phyloP scores from a whole-genome alignment of 2,329 filamentous ascomycete genomes.

The Ophiocordyceps australis region DNA sequence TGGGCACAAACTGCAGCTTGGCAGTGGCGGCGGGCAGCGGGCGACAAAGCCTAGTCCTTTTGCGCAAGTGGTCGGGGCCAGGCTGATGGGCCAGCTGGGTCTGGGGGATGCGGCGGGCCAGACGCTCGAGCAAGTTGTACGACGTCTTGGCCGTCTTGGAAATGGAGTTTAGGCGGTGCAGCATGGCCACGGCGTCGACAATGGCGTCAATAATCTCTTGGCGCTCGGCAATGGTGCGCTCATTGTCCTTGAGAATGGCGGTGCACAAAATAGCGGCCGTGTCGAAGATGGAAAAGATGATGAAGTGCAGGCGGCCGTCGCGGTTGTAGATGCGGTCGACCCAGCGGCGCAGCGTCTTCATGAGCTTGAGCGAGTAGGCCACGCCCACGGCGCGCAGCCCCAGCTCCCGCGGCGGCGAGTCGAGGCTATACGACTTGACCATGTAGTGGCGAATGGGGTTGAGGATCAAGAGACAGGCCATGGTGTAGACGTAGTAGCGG shows the following conservation, averaged over 20 bases:
- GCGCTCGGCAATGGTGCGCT: slow-evolving; percentile 17
- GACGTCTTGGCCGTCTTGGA: slow-evolving; percentile 16
- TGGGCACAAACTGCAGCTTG: no score
- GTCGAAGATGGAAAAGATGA: slow-evolving; percentile 31
- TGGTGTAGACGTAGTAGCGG: slow-evolving; percentile 23
- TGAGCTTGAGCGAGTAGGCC: slow-evolving; percentile 20
- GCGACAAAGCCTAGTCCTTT: no score
- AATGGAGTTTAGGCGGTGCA: slow-evolving; percentile 12
- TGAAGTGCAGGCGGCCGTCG: slow-evolving; percentile 29
- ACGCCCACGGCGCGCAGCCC: slow-evolving; percentile 19
- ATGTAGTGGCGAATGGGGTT: slow-evolving; percentile 27
- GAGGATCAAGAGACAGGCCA: slow-evolving; percentile 25
- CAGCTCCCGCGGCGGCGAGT: slow-evolving; percentile 12
- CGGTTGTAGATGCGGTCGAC: slow-evolving; percentile 23
- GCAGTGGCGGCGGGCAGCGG: no score
- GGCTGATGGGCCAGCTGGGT: no score
- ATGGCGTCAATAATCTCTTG: slow-evolving; percentile 20
- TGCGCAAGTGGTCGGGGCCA: slow-evolving; percentile 6
- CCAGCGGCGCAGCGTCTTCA: slow-evolving; percentile 19
- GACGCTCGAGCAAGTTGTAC: slow-evolving; percentile 13
- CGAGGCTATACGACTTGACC: slow-evolving; percentile 13
- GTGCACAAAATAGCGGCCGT: slow-evolving; percentile 29
- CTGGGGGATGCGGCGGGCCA: no score
- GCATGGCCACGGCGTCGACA: slow-evolving; percentile 11
- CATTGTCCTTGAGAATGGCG: slow-evolving; percentile 26